phyloP scores from a whole-genome alignment of 1,284 basidiomycete species.

The Ceratobasidium theobromae region DNA sequence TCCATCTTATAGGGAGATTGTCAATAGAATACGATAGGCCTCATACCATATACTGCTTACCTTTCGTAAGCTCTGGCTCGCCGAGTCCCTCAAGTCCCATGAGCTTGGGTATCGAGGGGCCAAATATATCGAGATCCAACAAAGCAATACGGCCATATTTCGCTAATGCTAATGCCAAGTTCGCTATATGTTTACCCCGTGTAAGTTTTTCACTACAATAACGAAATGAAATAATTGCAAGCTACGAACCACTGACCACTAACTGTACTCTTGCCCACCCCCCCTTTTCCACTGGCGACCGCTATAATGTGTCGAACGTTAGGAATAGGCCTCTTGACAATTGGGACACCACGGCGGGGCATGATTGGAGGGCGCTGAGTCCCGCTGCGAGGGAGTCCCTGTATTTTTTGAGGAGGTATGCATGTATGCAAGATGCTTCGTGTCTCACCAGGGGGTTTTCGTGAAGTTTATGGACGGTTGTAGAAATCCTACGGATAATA shows the following conservation, averaged over 20 bases:
- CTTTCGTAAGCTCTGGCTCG: constrained; percentile 75
- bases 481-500: neutral
- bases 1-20: constrained; percentile 68
- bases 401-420: neutral
- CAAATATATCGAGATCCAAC: constrained; percentile 94
- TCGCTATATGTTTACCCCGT: constrained; percentile 61
- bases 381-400: constrained; percentile 35
- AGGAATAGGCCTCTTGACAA: constrained; percentile 57
- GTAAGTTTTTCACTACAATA: too few species aligned
- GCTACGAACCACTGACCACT: constrained; percentile 61
- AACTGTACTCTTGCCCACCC: constrained; percentile 95
- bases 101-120: constrained; percentile 92
- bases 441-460: constrained; percentile 20
- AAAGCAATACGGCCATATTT: constrained; percentile 68
- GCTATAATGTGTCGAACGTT: constrained; percentile 75
- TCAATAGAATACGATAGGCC: too few species aligned
- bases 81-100: constrained; percentile 85
- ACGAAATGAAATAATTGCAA: too few species aligned
- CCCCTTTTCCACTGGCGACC: constrained; percentile 94
- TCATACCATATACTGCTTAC: constrained; percentile 52
- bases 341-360: constrained; percentile 35
- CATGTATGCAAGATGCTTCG: neutral
- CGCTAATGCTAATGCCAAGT: constrained; percentile 77
- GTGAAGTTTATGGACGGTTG: neutral
- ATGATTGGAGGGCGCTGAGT: constrained; percentile 32